These are phyloP conservation scores for Cyclotella cryptica DNA, from an alignment of 108 stramenopile genomes.

Conservation along the genomic window DNA sequence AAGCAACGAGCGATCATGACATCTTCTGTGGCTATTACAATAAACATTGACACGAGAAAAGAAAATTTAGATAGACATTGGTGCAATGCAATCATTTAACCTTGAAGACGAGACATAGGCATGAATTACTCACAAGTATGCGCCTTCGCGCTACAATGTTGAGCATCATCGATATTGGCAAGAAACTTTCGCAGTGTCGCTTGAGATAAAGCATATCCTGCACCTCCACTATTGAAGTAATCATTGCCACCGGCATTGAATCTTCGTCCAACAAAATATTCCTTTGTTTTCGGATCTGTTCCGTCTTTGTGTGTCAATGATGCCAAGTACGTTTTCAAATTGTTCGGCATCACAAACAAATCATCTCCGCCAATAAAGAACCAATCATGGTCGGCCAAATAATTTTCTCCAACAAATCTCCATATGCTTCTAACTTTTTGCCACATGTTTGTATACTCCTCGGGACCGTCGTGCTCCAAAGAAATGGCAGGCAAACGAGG, in stretches of 20 bases:
- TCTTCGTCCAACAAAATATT: conserved; percentile 78
- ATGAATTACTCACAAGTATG: conserved; percentile 26
- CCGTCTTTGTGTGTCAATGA: conserved; percentile 45
- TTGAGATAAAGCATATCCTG: conserved; percentile 66
- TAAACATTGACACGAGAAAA: background rate
- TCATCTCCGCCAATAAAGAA: conserved; percentile 95
- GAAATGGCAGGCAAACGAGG: conserved; percentile 59
- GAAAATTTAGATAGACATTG: no score
- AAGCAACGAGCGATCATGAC: conserved; percentile 65
- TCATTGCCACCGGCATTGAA: conserved; percentile 57
- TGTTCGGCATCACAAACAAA: conserved; percentile 89
- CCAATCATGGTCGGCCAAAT: conserved; percentile 87
- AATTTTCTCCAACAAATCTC: conserved; percentile 87
- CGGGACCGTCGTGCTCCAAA: conserved; percentile 67
- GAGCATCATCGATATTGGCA: conserved; percentile 47
- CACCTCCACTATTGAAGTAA: conserved; percentile 87
- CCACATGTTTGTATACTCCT: conserved; percentile 82
- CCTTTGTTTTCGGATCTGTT: conserved; percentile 49
- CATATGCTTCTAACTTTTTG: conserved; percentile 81
- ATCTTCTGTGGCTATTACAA: conserved; percentile 60
- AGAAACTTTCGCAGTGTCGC: conserved; percentile 55
- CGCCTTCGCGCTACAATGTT: conserved; percentile 54
- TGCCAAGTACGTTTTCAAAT: conserved; percentile 77
- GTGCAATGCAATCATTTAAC: no score
- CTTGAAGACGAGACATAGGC: background rate